Evolutionary conservation across 2,329 filamentous ascomycete species (phyloP), one percentile per base, ranked within the genome.

Genomic region (Verticillium klebahnii): DNA sequence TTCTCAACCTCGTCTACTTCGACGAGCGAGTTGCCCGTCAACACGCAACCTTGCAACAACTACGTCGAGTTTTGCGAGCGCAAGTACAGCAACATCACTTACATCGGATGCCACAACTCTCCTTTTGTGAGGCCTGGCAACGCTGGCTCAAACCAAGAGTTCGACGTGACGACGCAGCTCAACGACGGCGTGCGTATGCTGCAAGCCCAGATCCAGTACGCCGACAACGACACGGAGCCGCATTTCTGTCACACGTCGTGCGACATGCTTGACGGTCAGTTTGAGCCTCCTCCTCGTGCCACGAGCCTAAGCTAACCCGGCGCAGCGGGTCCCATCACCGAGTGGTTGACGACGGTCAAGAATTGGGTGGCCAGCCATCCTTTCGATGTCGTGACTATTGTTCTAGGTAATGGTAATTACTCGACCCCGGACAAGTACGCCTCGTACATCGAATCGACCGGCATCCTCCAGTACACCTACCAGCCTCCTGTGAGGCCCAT

Each of bases 181-280:
- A 85, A 95, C 71, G 92, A 96, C 70, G 92, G 92, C 34, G 77
- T 90, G 40, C 85, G 86, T 29, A 82, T 89, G 66, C 72, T 89
- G 36, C 86, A 89, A 70, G 86, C 75, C 3, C 86, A 89, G 72
- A 87, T 88, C 60, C 86, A 88, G 63, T 88, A 79, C 73, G 81
- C 82, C 1, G 67, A 66, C 25, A 81, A 83, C 66, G 77, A 73
- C 40, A 78, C 78, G 1, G 75, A 72, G 31, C 84, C 84, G 56
- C 90, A 92, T 74, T 92, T 95, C 69, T 97, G 93, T 75, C 93
- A 97, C 74, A 91, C 90, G 1, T 88, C 84, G 56, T 97, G 93
- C 75, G 85, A 92, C 66, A 78, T 97, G 3, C 84, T 97, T 36
- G 89, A 97, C 67, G 64, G 64, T 62, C 25, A 39, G 63, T 55